A percentile compares a stretch with the other conserved stretches of the same genome.
Conservation (phyloP, 73 alveolate genomes). For the Tetrahymena borealis region DNA sequence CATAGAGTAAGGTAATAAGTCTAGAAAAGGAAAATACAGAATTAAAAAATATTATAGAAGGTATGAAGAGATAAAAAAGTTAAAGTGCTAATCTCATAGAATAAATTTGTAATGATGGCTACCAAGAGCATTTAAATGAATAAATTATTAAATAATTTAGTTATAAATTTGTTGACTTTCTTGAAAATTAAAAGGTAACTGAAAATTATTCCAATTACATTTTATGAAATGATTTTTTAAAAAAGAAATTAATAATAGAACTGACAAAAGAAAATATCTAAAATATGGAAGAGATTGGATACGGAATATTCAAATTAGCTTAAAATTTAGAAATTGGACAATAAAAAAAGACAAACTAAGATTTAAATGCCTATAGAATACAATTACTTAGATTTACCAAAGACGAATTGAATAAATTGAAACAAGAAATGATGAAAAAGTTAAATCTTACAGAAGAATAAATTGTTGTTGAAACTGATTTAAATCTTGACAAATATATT, state of each 20-base stretch:
- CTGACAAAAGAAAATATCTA: background rate
- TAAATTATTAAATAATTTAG: background rate
- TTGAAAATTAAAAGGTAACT: background rate
- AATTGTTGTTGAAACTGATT: background rate
- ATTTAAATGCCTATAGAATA: background rate
- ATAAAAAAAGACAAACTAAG: background rate
- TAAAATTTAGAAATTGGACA: background rate
- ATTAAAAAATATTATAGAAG: background rate
- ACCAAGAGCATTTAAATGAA: background rate
- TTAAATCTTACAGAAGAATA: background rate
- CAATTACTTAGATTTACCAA: background rate
- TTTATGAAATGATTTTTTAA: background rate
- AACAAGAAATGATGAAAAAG: background rate
- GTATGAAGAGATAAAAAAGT: background rate
- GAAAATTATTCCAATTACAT: background rate
- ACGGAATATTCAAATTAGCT: background rate
- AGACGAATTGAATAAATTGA: background rate
- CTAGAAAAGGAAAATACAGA: background rate
- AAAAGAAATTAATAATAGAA: background rate
- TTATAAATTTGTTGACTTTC: background rate
- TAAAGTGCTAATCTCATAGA: background rate
- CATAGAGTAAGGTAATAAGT: background rate
- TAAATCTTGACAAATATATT: background rate
- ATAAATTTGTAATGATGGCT: background rate
- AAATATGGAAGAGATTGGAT: background rate